Evolutionary conservation across 768 basidiomycete species (phyloP), one percentile per base, ranked within the genome.

Genomic region (Pisolithus marmoratus): DNA sequence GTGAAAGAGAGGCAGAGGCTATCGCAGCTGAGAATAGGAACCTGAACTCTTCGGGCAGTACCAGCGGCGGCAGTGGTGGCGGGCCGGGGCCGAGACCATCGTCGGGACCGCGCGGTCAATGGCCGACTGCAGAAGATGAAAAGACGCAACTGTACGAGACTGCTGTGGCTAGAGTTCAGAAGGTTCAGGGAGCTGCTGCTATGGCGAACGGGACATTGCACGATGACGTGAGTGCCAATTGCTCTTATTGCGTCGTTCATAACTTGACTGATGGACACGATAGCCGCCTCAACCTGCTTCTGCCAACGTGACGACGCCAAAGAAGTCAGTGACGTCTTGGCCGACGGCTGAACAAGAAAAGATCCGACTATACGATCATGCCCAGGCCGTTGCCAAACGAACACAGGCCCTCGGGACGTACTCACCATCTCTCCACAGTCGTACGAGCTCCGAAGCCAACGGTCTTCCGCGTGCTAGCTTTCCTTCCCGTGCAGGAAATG

Each of bases 261-360:
- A 6, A 5, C 5, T 14, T 42, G 41, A 42, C 20, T 12, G 14
- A 42, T 42, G 41, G 41, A 12, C n/a, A 1, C 3, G 23, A 20
- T 23, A 29, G n/a, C 11, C 27, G 15, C 17, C 11, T 6, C 8
- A 17, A 15, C 24, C 44, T 5, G 26, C 27, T 31, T 4, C 48
- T 9, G n/a, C 54, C 2, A 24, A 48, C 12, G 5, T 51, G 15
- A 40, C 57, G 15, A 40, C 57, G 12, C 46, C 55, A 48, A 65
- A 65, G 52, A 59, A 56, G 22, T 19, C 26, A 3, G 6, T 24
- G n/a, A 44, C 53, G 0, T 2, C 59, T 19, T 90, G 85, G 86
- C 72, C 72, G 7, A 77, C 83, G 1, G 87, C 90, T 0, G 89
- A 90, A 66, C 79, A 83, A 50, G 90, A 92, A 63, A 91, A 92